Evolutionary conservation across 1,284 basidiomycete species (phyloP).

Genomic region (Tetrapyrgos nigripes): DNA sequence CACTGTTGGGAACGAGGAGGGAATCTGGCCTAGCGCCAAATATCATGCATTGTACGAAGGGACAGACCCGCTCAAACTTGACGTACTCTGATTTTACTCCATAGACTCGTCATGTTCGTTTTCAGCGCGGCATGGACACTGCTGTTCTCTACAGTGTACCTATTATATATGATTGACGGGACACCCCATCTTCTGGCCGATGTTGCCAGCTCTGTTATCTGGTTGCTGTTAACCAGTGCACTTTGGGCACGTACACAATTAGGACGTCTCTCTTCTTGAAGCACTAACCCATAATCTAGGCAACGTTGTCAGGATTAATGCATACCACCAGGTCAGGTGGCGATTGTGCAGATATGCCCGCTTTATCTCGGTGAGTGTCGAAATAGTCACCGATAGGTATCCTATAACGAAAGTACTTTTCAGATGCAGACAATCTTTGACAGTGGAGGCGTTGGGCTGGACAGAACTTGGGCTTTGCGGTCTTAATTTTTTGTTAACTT

Average conservation of each 20-base stretch:
- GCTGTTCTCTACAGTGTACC: constrained; percentile 69
- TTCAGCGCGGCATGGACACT: constrained; percentile 78
- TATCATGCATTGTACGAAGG: constrained; percentile 70
- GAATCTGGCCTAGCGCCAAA: constrained; percentile 62
- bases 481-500: constrained; percentile 62
- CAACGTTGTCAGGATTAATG: constrained; percentile 58
- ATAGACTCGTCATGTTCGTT: constrained; percentile 63
- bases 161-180: constrained; percentile 72
- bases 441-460: constrained; percentile 78
- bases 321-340: constrained; percentile 63
- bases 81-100: neutral
- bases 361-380: constrained; percentile 56
- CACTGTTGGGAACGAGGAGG: constrained; percentile 63
- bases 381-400: neutral
- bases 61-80: neutral
- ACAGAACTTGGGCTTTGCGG: constrained; percentile 72
- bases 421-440: constrained; percentile 73
- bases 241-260: constrained; percentile 61
- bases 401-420: neutral
- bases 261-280: neutral
- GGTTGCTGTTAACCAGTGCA: constrained; percentile 66
- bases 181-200: constrained; percentile 70
- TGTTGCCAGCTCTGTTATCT: constrained; percentile 77
- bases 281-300: constrained; percentile 6
- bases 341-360: constrained; percentile 57